These are phyloP conservation scores for Ophiocordyceps australis DNA, from an alignment of 2,329 filamentous ascomycete genomes.

Conservation along the genomic window DNA sequence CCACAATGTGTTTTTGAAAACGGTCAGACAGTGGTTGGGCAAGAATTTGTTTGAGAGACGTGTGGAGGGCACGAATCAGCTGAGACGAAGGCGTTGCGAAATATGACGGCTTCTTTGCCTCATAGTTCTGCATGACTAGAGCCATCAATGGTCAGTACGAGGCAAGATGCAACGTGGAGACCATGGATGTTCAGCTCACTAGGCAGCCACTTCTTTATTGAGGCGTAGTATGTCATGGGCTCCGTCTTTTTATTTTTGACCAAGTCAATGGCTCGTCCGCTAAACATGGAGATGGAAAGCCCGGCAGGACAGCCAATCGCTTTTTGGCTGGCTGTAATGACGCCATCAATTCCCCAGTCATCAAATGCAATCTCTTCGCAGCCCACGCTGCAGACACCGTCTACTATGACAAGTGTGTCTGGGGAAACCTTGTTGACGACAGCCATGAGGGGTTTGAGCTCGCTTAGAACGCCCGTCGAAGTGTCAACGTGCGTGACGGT, in stretches of 20 bases:
- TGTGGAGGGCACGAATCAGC: slow-evolving; percentile 83
- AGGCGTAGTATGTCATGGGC: slow-evolving; percentile 82
- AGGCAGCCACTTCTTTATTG: slow-evolving; percentile 92
- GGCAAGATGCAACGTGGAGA: too few species aligned
- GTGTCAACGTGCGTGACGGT: slow-evolving; percentile 97
- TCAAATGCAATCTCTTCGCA: slow-evolving; percentile 94
- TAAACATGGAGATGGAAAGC: slow-evolving; percentile 86
- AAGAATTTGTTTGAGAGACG: slow-evolving; percentile 70
- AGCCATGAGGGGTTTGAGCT: slow-evolving; percentile 69
- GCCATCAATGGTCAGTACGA: too few species aligned
- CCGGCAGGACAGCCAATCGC: slow-evolving; percentile 91
- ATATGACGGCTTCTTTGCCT: slow-evolving; percentile 93
- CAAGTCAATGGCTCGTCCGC: slow-evolving; percentile 64
- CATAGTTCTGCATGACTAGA: slow-evolving; percentile 93
- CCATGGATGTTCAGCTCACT: slow-evolving; percentile 30
- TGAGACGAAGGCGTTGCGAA: slow-evolving; percentile 95
- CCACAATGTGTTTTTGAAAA: slow-evolving; percentile 63
- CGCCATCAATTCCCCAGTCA: slow-evolving; percentile 81
- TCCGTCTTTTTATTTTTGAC: slow-evolving; percentile 69
- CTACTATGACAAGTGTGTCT: slow-evolving; percentile 78
- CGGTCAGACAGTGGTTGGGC: slow-evolving; percentile 63
- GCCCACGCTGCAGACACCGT: slow-evolving; percentile 93
- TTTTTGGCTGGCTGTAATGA: slow-evolving; percentile 91
- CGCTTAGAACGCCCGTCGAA: slow-evolving; percentile 85
- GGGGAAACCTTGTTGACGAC: slow-evolving; percentile 76